Base-by-base conservation (phyloP, 352 stramenopile species). In the Phytophthora tentaculata region DNA sequence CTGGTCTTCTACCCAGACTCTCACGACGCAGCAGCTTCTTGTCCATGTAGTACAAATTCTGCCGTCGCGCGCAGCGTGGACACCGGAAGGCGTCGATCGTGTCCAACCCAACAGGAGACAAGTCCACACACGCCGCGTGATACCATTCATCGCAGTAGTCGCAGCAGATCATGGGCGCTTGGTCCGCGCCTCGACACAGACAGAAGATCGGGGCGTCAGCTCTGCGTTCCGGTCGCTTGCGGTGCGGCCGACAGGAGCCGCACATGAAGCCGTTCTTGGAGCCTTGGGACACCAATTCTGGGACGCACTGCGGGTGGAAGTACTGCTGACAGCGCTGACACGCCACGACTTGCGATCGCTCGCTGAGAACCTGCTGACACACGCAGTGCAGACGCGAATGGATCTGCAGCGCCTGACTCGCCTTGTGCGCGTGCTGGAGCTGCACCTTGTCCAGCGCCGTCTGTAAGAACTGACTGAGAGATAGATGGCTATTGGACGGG, bases 141-240 rank as follows among this genome's bases (percentile, higher is more conserved):
- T 94, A 96, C 88, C 88, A 96, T 74, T 96, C 88, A 59, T 96
- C 88, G 39, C 88, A 96, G 53, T 91, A 89, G 50, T 96, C 88
- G 59, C 88, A 96, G 71, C 88, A 96, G 49, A 96, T 92, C 88
- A 96, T 96, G 17, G 88, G 78, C n/a, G 77, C 59, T 41, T 81
- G 69, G 23, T 96, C 88, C 0, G 64, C 56, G 6, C 81, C 80
- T 23, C 88, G 77, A 24, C 88, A 96, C n/a, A 87, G 57, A 45
- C 88, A 96, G 53, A 93, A 96, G 12, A 90, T 56, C 26, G 73
- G 73, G 26, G 26, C n/a, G 19, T 43, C 45, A 19, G 50, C 6
- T 19, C 5, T 28, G 35, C 39, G 52, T 20, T 14, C 22, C 23
- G 28, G 12, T 51, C 51, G 55, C n/a, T 77, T 77, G 3, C 64